phyloP scores from a whole-genome alignment of 257 asterid genomes.

The Solanum dulcamara region DNA sequence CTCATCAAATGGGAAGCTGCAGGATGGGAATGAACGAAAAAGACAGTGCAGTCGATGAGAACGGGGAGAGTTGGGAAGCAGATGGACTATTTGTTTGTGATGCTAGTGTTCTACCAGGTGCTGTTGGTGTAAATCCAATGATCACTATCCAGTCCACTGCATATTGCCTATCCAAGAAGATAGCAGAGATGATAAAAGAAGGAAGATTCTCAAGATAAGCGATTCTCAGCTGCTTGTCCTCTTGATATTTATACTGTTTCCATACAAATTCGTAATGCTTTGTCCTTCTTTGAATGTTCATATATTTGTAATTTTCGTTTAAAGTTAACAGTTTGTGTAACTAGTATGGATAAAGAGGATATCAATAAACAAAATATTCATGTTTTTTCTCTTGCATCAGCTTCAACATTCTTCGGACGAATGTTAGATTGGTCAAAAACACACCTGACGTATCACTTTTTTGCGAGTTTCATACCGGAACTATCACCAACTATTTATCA shows the following conservation, averaged over 20 bases:
- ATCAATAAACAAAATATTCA: not conserved
- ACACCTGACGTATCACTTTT: not conserved
- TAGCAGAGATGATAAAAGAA: constrained; percentile 32
- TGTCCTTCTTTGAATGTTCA: not conserved
- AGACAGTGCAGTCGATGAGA: constrained; percentile 65
- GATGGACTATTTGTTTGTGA: constrained; percentile 72
- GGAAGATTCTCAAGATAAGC: constrained; percentile 1
- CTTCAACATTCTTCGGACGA: not conserved
- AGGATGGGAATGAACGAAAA: constrained; percentile 50
- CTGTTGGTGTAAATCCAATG: constrained; percentile 93
- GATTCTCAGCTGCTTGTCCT: not conserved
- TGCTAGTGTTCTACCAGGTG: constrained; percentile 69
- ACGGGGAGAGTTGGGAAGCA: constrained; percentile 95
- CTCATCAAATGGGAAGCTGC: constrained; percentile 96
- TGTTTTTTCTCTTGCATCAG: not conserved
- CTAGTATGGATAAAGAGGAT: not conserved
- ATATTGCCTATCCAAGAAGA: constrained; percentile 44
- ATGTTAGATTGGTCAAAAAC: not conserved
- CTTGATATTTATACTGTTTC: not conserved
- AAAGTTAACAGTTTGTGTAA: not conserved
- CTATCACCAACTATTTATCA: not conserved
- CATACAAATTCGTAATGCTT: not conserved
- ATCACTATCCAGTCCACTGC: constrained; percentile 70
- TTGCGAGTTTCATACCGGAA: not conserved
- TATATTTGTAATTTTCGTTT: not conserved